These are phyloP conservation scores for Penicillium samsonianum DNA, from an alignment of 495 filamentous ascomycete species.

Conservation along the genomic window DNA sequence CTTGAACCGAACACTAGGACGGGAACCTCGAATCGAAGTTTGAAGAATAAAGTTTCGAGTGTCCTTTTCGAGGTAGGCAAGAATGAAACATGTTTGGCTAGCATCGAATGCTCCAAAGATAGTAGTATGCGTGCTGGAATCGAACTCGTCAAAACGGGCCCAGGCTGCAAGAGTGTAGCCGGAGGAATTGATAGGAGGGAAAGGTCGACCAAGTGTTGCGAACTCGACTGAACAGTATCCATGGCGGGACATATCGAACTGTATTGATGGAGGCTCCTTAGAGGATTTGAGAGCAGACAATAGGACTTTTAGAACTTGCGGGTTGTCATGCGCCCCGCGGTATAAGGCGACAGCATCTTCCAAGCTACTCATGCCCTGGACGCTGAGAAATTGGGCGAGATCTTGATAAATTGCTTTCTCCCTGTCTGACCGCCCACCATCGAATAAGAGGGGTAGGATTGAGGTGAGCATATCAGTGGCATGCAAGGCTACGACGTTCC, in stretches of 20 bases:
- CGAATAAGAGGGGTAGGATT: constrained; percentile 69
- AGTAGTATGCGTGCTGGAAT: constrained; percentile 82
- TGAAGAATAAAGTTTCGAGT: constrained; percentile 95
- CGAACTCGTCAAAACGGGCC: constrained; percentile 85
- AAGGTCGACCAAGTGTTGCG: constrained; percentile 74
- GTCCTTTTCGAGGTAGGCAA: constrained; percentile 92
- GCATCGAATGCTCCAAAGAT: constrained; percentile 94
- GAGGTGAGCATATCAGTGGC: constrained; percentile 71
- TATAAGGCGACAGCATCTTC: constrained; percentile 80
- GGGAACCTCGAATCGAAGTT: constrained; percentile 82
- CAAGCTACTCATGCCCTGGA: constrained; percentile 67
- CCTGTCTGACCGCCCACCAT: constrained; percentile 39
- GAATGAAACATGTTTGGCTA: constrained; percentile 88
- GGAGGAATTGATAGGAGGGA: constrained; percentile 72
- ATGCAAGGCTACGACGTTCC: constrained; percentile 77
- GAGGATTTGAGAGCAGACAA: constrained; percentile 70
- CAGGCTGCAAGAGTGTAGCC: constrained; percentile 90
- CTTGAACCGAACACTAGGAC: constrained; percentile 92
- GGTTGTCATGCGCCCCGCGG: constrained; percentile 59
- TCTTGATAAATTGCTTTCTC: constrained; percentile 61
- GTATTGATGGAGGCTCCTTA: constrained; percentile 76
- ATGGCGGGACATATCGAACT: constrained; percentile 88
- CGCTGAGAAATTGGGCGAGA: constrained; percentile 39
- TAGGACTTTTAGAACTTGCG: constrained; percentile 69
- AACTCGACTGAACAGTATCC: constrained; percentile 89